phyloP scores from a whole-genome alignment of 768 basidiomycete genomes.

The Phlegmacium glaucopus region DNA sequence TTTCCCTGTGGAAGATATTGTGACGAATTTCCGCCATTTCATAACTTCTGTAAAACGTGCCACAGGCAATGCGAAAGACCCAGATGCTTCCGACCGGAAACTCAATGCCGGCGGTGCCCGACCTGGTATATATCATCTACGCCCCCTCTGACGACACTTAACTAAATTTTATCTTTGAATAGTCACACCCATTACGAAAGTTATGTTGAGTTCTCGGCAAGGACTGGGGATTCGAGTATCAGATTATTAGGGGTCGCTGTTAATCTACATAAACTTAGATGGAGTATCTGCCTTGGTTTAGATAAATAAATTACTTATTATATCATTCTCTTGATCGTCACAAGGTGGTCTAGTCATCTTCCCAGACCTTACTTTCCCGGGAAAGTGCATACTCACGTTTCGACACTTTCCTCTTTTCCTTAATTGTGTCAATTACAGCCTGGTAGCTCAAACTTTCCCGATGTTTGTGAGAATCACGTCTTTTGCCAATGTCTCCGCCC shows the following conservation, averaged over 20 bases:
- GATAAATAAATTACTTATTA: no score
- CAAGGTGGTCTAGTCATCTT: background rate
- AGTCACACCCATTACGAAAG: slow-evolving; percentile 78
- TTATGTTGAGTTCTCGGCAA: slow-evolving; percentile 80
- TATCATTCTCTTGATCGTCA: background rate
- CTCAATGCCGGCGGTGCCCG: slow-evolving; percentile 38
- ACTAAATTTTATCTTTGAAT: slow-evolving; percentile 3
- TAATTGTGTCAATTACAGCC: slow-evolving; percentile 20
- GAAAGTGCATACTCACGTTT: slow-evolving; percentile 26
- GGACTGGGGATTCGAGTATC: slow-evolving; percentile 89
- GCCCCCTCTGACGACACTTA: slow-evolving; percentile 9
- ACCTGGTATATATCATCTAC: slow-evolving; percentile 37
- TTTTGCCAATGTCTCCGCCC: slow-evolving; percentile 55
- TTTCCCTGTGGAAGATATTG: slow-evolving; percentile 72
- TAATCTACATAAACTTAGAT: slow-evolving; percentile 6
- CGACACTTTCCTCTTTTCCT: slow-evolving; percentile 23
- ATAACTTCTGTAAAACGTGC: slow-evolving; percentile 69
- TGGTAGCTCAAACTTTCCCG: slow-evolving; percentile 18
- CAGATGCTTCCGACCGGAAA: slow-evolving; percentile 39
- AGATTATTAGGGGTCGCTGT: slow-evolving; percentile 48
- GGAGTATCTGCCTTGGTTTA: slow-evolving; percentile 8
- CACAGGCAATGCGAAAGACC: slow-evolving; percentile 64
- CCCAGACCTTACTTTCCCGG: slow-evolving; percentile 25
- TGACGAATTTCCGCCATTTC: slow-evolving; percentile 77
- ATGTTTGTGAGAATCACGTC: slow-evolving; percentile 22